Conservation (phyloP, 306 rosid species). For the Aeschynomene evenia region DNA sequence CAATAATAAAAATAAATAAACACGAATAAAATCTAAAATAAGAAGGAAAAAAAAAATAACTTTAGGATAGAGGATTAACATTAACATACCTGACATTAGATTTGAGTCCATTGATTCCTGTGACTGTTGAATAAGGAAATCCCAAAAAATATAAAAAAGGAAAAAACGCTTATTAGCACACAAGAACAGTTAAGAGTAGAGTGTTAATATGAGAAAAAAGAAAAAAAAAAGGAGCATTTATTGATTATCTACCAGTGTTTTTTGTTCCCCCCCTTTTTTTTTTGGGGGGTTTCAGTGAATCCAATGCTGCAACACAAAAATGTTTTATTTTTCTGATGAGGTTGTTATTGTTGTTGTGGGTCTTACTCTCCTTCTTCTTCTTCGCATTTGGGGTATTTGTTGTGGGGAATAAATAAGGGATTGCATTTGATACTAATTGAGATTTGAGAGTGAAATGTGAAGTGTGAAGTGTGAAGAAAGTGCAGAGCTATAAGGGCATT, state of each 20-base stretch:
- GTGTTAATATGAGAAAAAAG: background rate
- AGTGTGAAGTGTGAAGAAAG: background rate
- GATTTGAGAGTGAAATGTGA: background rate
- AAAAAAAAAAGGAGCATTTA: background rate
- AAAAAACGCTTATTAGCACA: background rate
- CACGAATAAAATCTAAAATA: background rate
- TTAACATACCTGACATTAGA: slow-evolving; percentile 61
- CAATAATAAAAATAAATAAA: background rate
- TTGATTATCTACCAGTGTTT: too few species aligned
- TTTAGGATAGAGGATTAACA: too few species aligned
- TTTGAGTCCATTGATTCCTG: background rate
- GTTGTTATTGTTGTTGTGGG: too few species aligned
- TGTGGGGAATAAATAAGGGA: too few species aligned
- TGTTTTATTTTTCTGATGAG: background rate
- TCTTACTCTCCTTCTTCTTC: too few species aligned
- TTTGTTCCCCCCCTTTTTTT: too few species aligned
- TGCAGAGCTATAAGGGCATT: background rate
- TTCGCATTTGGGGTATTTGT: too few species aligned
- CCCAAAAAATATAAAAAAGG: background rate
- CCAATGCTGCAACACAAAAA: background rate
- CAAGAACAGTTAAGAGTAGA: background rate
- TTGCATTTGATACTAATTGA: too few species aligned
- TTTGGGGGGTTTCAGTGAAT: background rate
- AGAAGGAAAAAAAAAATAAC: too few species aligned
- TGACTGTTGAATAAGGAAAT: slow-evolving; percentile 3